phyloP scores from a whole-genome alignment of 345 rosid species.

The Corchorus olitorius region DNA sequence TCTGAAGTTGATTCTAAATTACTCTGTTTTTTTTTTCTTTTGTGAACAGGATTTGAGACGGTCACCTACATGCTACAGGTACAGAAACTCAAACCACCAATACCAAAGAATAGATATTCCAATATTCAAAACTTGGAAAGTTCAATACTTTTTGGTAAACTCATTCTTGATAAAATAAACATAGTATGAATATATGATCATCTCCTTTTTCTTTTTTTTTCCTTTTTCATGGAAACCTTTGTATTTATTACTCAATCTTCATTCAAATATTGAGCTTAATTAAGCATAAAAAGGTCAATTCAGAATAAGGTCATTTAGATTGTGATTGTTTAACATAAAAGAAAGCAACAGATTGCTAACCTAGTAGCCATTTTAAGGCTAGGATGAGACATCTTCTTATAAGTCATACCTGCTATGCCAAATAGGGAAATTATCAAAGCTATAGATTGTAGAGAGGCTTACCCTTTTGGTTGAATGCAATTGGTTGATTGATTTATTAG shows the following conservation, averaged over 20 bases:
- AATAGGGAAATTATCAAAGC: neutral
- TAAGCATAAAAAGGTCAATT: neutral
- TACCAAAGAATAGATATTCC: neutral
- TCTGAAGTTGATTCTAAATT: conserved; percentile 3
- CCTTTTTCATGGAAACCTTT: neutral
- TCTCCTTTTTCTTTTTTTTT: neutral
- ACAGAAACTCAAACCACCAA: conserved; percentile 7
- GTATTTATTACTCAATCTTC: neutral
- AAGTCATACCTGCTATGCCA: conserved; percentile 15
- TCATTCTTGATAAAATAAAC: no score
- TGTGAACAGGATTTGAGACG: conserved; percentile 79
- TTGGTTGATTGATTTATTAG: conserved; percentile 28
- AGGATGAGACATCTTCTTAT: neutral
- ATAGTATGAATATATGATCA: neutral
- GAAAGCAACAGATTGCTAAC: conserved; percentile 1
- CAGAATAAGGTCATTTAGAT: neutral
- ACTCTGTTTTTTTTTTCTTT: neutral
- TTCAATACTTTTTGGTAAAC: neutral
- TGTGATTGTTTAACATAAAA: neutral
- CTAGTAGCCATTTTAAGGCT: neutral
- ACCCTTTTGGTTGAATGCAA: neutral
- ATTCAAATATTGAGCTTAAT: neutral
- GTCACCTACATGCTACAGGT: conserved; percentile 98
- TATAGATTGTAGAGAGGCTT: neutral
- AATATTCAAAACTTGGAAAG: neutral